Percentiles rank a stretch among this genome's conserved stretches.
Conservation (phyloP, 805 yeast genomes). For the Myxozyma neotropica region DNA sequence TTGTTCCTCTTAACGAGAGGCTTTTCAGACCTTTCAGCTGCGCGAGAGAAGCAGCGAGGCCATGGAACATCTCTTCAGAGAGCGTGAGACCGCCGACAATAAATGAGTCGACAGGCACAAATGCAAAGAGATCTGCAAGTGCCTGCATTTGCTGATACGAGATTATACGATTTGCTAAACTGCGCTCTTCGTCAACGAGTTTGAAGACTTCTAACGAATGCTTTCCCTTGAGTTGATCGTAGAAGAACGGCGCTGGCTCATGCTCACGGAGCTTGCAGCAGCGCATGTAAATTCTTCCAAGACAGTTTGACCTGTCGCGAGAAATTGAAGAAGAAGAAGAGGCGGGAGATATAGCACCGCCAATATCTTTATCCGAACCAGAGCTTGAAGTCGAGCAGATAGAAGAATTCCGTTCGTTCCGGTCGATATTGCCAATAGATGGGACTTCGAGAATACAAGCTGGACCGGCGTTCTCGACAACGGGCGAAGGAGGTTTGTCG, state of each 20-base stretch:
- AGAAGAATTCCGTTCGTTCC: not conserved
- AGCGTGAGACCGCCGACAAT: conserved; percentile 7
- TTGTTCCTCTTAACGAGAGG: conserved; percentile 9
- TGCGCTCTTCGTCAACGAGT: not conserved
- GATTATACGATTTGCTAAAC: not conserved
- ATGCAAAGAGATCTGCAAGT: conserved; percentile 30
- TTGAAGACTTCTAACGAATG: conserved; percentile 14
- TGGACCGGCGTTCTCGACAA: not conserved
- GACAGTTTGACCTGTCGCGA: conserved; percentile 3
- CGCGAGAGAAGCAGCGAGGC: conserved; percentile 19
- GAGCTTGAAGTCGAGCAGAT: not conserved
- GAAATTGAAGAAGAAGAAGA: not conserved
- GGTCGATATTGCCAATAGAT: not conserved
- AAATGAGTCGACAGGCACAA: conserved; percentile 17
- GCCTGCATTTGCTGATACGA: conserved; percentile 22
- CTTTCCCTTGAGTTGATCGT: conserved; percentile 19
- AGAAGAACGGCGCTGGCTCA: conserved; percentile 14
- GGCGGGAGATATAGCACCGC: not conserved
- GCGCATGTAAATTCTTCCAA: conserved; percentile 22
- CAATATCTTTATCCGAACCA: not conserved
- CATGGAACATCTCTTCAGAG: conserved; percentile 15
- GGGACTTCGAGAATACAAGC: not conserved
- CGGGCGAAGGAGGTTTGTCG: conserved; percentile 6
- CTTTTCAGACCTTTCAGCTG: not conserved
- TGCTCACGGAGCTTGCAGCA: conserved; percentile 34